Conservation (phyloP, 108 stramenopile genomes). For the Nitzschia inconspicua region DNA sequence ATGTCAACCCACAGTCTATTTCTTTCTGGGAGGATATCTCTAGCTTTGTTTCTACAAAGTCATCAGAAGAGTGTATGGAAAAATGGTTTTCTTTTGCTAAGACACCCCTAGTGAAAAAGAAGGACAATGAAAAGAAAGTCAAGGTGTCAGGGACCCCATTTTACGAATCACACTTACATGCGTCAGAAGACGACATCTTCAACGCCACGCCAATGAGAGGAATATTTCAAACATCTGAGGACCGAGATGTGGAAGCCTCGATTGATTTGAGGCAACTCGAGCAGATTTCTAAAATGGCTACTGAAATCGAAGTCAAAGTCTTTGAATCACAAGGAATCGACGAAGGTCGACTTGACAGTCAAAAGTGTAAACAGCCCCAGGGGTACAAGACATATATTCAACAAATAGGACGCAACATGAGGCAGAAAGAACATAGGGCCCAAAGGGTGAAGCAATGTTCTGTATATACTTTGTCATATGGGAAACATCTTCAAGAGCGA, state of each 20-base stretch:
- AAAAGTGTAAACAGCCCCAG: background rate
- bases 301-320: conserved; percentile 31
- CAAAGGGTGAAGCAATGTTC: background rate
- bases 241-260: background rate
- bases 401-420: conserved; percentile 28
- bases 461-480: background rate
- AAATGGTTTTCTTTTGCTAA: conserved; percentile 54
- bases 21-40: conserved; percentile 56
- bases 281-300: conserved; percentile 10
- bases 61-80: conserved; percentile 39
- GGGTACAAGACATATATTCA: conserved; percentile 51
- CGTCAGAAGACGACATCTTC: conserved; percentile 55
- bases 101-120: conserved; percentile 27
- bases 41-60: conserved; percentile 25
- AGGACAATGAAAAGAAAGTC: background rate
- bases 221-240: conserved; percentile 9
- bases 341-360: background rate
- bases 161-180: no score
- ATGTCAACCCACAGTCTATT: conserved; percentile 47
- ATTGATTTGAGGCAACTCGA: background rate
- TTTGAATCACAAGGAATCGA: background rate
- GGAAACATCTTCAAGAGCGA: conserved; percentile 2
- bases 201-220: conserved; percentile 45
- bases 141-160: background rate
- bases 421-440: conserved; percentile 10